Evolutionary conservation across 2,329 filamentous ascomycete species (phyloP), one percentile per base, ranked within the genome.

Genomic region (Penicillium aurantiogriseum): DNA sequence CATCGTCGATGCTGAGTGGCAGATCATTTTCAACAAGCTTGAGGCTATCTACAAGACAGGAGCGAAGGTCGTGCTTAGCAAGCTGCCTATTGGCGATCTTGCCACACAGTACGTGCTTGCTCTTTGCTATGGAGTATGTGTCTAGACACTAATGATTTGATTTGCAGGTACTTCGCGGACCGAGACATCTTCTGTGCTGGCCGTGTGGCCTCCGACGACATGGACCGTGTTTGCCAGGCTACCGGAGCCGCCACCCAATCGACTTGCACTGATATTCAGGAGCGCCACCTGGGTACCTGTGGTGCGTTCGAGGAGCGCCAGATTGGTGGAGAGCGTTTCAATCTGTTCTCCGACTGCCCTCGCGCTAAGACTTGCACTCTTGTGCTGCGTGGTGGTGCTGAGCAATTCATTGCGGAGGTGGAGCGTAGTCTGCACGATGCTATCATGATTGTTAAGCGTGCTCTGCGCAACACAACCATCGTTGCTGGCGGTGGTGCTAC

Each of bases 381-480:
- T 21, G 87, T 99, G 40, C 88, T 99, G 62, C 90, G 94, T 72
- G 94, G 94, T 71, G 94, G 94, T 64, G 94, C 94, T 36, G 94
- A 99, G 81, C 94, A 99, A 76, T 99, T 99, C 80, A 99, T 99
- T 69, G 94, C 94, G 57, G 94, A 99, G 77, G 94, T 97, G 2
- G 94, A 99, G 82, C 90, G 94, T 63, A 96, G 91, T 73, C 85
- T 99, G 65, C 94, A 99, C 82, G 94, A 99, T 71, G 94, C 94
- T 68, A 97, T 99, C 78, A 99, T 99, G 94, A 96, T 99, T 71
- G 94, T 99, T 73, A 97, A 97, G 86, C 92, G 95, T 61, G 91
- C 94, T 29, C 91, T 97, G 77, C 91, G 91, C 81, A 96, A 97
- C 82, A 88, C 88, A 72, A 90, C 86, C 73, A 96, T 99, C 65